phyloP scores from a whole-genome alignment of 495 filamentous ascomycete species.

The Penicillium manginii region DNA sequence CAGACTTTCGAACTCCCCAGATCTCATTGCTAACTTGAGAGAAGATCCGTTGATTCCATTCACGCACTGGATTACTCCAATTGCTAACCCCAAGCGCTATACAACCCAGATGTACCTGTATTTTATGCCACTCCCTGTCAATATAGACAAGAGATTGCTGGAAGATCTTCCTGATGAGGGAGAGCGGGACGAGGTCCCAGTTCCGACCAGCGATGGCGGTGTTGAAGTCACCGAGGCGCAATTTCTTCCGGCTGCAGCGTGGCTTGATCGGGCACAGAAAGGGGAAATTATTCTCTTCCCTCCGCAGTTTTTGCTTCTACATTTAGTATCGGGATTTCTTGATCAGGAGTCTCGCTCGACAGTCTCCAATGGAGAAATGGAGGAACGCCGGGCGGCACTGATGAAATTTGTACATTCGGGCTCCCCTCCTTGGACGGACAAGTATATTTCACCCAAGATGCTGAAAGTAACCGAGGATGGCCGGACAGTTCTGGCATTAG shows the following conservation, averaged over 20 bases:
- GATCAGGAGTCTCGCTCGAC: conserved; percentile 40
- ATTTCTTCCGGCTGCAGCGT: conserved; percentile 71
- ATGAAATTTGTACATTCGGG: conserved; percentile 58
- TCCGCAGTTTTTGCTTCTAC: conserved; percentile 82
- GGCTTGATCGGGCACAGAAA: conserved; percentile 62
- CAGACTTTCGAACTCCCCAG: neutral
- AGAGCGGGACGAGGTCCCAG: conserved; percentile 44
- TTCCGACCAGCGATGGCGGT: conserved; percentile 81
- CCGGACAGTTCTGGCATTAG: conserved; percentile 66
- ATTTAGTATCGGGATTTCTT: conserved; percentile 66
- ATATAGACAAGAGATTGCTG: conserved; percentile 38
- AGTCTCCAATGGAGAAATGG: conserved; percentile 41
- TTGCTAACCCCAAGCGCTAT: conserved; percentile 70
- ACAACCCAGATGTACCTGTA: conserved; percentile 97
- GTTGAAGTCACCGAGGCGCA: conserved; percentile 80
- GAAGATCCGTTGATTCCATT: conserved; percentile 75
- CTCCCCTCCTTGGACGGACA: conserved; percentile 73
- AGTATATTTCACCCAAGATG: conserved; percentile 72
- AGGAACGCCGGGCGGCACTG: conserved; percentile 57
- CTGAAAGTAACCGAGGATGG: conserved; percentile 60
- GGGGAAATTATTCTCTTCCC: conserved; percentile 85
- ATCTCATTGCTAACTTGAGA: neutral
- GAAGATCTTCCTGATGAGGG: conserved; percentile 38
- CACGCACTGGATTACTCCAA: conserved; percentile 89
- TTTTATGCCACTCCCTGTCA: conserved; percentile 72